Conservation (phyloP, 805 yeast species). For the Starmerella lactis-condensi region DNA sequence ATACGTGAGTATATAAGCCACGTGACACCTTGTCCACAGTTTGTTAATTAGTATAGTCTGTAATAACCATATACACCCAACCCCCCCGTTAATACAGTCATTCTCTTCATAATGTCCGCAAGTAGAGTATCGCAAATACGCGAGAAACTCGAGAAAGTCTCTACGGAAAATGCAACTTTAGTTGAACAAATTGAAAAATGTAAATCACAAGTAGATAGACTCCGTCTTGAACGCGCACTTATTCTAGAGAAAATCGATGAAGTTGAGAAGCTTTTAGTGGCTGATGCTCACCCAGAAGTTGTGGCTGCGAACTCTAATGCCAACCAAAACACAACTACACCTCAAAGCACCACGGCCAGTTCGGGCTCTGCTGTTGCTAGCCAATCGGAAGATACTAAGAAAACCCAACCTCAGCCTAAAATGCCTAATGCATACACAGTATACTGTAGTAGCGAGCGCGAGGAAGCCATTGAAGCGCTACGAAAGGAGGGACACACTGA, state of each 20-base stretch:
- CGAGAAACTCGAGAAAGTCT: too few relatives aligned
- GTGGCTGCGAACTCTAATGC: not conserved
- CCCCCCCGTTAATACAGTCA: too few relatives aligned
- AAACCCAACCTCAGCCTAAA: not conserved
- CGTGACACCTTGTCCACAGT: too few relatives aligned
- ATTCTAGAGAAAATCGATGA: conserved; percentile 59
- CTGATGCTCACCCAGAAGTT: not conserved
- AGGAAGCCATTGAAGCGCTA: conserved; percentile 40
- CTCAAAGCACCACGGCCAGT: not conserved
- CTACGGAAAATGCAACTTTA: too few relatives aligned
- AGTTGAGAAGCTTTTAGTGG: conserved; percentile 1
- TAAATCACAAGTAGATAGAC: conserved; percentile 52
- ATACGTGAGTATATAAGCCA: too few relatives aligned
- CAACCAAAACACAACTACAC: not conserved
- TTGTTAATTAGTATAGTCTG: too few relatives aligned
- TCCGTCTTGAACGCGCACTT: conserved; percentile 66
- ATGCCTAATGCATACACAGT: conserved; percentile 55
- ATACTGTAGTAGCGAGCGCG: conserved; percentile 76
- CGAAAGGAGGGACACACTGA: conserved; percentile 20
- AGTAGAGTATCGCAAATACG: too few relatives aligned
- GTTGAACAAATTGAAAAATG: too few relatives aligned
- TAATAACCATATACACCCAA: too few relatives aligned
- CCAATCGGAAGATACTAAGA: not conserved
- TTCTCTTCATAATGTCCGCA: too few relatives aligned
- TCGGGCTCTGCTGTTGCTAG: not conserved